Evolutionary conservation across 257 asterid genomes (phyloP).

Genomic region (Solanum medicagineum): DNA sequence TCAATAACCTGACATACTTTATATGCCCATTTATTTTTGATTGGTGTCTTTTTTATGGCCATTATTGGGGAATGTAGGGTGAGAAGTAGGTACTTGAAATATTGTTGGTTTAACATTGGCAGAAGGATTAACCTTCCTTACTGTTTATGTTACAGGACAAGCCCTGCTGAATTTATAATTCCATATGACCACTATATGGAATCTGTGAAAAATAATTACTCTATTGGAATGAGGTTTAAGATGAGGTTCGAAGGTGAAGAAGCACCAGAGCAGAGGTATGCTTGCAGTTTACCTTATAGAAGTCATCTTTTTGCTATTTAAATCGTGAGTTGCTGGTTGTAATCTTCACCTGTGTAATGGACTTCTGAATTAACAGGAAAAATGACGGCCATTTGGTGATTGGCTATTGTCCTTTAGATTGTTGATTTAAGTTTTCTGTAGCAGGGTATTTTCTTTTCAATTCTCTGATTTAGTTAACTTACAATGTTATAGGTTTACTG

Average conservation of each 20-base stretch:
- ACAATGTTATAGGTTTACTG: constrained; percentile 52
- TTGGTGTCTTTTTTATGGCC: no score
- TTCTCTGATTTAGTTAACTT: background rate
- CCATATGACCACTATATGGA: constrained; percentile 80
- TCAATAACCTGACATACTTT: background rate
- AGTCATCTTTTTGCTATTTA: background rate
- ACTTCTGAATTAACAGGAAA: background rate
- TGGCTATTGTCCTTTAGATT: background rate
- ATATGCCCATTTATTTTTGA: background rate
- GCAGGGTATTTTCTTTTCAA: background rate
- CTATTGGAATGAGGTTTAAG: constrained; percentile 93
- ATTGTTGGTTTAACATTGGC: background rate
- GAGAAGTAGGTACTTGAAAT: background rate
- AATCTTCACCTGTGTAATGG: background rate
- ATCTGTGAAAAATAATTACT: constrained; percentile 54
- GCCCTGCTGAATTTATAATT: constrained; percentile 86
- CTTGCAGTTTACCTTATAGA: background rate
- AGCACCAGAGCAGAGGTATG: constrained; percentile 96
- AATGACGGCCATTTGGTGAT: background rate
- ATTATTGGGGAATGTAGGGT: background rate
- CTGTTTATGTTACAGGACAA: constrained; percentile 42
- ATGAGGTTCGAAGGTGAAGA: constrained; percentile 99
- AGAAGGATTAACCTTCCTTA: background rate
- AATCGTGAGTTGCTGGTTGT: background rate
- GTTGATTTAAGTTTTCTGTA: background rate